Base-by-base conservation (phyloP, 2,329 filamentous ascomycete genomes). In the Tolypocladium paradoxum region DNA sequence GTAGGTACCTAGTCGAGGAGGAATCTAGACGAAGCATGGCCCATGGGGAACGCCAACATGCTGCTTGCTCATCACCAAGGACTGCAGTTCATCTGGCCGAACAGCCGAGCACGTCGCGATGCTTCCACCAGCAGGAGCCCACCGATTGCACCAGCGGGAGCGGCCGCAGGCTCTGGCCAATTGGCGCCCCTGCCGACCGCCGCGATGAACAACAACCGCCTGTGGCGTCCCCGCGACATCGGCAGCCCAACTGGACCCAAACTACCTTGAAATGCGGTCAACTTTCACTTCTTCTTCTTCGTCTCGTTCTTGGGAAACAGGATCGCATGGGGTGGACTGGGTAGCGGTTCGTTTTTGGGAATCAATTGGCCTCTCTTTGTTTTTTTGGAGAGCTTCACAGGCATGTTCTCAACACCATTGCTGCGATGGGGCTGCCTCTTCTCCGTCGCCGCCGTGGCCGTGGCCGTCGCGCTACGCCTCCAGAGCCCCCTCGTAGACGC, bases 351-450 rank as follows among this genome's bases (percentile, higher is more conserved):
- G 2, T 5, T 6, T 27, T 16, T 22, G 47, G 31, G 4, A 14
- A 18, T 38, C 48, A 49, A 29, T 37, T 37, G 34, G 35, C 47
- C 20, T 40, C 6, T 31, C 33, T n/a, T 20, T 31, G 34, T 29
- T 11, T 2, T 4, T 27, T 16, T 8, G 24, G 24, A 27, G 22
- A 27, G 12, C 24, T 29, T n/a, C 22, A 16, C 5, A 5, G 20
- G 4, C 43, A 51, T 56, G 53, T 46, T 50, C 18, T 16, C 40
- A 9, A n/a, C 34, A 6, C 55, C 57, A 20, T 53, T 60, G 27
- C 52, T 63, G 6, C 63, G 59, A 58, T 68, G 68, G 67, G 61
- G 61, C 22, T 49, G 65, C 29, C 57, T 64, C 54, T 60, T 69
- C 52, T 64, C 65, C 48, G 54, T 64, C 49, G 55, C 60, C 27